These are phyloP conservation scores for Quercus phellos DNA, from an alignment of 331 rosid species.

Conservation along the genomic window DNA sequence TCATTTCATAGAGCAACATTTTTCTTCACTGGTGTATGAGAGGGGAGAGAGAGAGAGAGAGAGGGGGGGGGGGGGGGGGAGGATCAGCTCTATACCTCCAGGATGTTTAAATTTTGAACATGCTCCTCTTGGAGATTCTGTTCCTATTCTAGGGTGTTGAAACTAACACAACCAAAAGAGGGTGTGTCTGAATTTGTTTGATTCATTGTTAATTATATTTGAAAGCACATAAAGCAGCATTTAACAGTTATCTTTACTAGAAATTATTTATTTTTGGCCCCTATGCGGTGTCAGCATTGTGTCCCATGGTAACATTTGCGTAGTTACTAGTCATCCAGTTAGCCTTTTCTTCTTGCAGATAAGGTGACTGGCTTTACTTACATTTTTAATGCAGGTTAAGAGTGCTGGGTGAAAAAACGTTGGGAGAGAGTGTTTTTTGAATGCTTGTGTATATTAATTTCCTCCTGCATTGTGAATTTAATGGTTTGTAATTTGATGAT, in stretches of 20 bases:
- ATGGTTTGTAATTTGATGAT: conserved; percentile 28
- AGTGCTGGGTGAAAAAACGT: not conserved
- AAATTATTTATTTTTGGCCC: too few relatives aligned
- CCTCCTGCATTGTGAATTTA: not conserved
- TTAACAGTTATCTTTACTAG: not conserved
- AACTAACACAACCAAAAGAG: not conserved
- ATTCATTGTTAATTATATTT: not conserved
- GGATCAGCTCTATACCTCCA: not conserved
- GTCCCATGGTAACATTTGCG: not conserved
- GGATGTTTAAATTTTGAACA: not conserved
- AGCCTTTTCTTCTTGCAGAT: not conserved
- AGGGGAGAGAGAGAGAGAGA: not conserved
- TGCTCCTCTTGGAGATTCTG: not conserved
- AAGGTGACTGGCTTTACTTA: not conserved
- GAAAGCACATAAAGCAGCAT: not conserved
- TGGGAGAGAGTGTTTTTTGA: not conserved
- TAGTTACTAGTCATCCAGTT: not conserved
- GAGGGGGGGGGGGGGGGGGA: too few relatives aligned
- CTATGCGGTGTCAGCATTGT: not conserved
- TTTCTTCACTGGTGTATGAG: not conserved
- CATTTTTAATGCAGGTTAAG: not conserved
- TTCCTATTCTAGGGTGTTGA: not conserved
- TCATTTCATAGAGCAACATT: not conserved
- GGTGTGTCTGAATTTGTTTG: not conserved
- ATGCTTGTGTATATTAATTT: conserved; percentile 4